A percentile compares a stretch with the other conserved stretches of the same genome.
Conservation (phyloP, 108 stramenopile genomes). For the Cyclostephanos tholiformis region DNA sequence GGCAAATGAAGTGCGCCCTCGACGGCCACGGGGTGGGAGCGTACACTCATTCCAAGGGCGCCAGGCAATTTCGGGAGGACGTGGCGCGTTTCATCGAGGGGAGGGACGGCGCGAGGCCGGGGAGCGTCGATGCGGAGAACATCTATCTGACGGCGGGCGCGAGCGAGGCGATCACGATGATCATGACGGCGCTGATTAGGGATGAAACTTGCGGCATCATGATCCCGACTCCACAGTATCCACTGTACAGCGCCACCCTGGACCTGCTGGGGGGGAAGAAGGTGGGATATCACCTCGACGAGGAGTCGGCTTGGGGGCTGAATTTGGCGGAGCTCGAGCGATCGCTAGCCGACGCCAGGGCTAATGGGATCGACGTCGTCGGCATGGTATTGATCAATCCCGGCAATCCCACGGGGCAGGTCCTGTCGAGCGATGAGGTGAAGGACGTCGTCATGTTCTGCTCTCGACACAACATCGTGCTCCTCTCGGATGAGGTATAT, state of each 20-base stretch:
- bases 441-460: constrained; percentile 87
- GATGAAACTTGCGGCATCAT: constrained; percentile 80
- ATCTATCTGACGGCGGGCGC: constrained; percentile 97
- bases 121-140: constrained; percentile 74
- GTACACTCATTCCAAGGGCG: constrained; percentile 87
- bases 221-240: constrained; percentile 98
- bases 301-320: constrained; percentile 82
- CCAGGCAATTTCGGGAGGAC: constrained; percentile 64
- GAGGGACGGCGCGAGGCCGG: constrained; percentile 67
- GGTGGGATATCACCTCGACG: constrained; percentile 91
- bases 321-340: constrained; percentile 75
- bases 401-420: constrained; percentile 97
- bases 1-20: constrained; percentile 59
- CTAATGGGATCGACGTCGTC: constrained; percentile 64
- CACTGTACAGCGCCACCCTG: constrained; percentile 91
- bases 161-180: constrained; percentile 77
- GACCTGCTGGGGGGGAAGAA: constrained; percentile 85
- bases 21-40: constrained; percentile 76
- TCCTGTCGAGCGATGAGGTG: constrained; percentile 73
- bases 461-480: constrained; percentile 77
- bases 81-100: constrained; percentile 84
- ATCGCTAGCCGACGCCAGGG: constrained; percentile 70
- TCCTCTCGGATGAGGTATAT: constrained; percentile 97
- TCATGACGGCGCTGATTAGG: constrained; percentile 78
- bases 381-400: constrained; percentile 97